Conservation (phyloP, 202 grass and related monocot species). For the Sporobolus alterniflorus region DNA sequence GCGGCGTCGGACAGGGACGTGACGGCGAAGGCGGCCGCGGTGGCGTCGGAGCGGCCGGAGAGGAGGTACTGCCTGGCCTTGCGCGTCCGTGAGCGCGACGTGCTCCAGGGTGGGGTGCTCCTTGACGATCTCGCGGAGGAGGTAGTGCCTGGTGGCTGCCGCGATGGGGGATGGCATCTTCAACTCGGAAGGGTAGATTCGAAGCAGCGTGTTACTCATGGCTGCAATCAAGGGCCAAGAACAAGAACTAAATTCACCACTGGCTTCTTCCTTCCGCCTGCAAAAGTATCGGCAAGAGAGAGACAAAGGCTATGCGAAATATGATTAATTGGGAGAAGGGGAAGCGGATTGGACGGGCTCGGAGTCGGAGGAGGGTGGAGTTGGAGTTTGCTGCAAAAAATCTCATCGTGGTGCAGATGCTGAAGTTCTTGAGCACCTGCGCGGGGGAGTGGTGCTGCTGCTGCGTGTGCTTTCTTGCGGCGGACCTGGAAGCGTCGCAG, state of each 20-base stretch:
- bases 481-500: too few relatives aligned
- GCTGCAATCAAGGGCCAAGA: conserved; percentile 24
- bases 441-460: too few relatives aligned
- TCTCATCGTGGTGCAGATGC: too few relatives aligned
- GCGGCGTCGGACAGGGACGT: conserved; percentile 46
- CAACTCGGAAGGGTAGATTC: conserved; percentile 83
- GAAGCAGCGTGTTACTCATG: conserved; percentile 94
- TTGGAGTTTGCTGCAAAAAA: too few relatives aligned
- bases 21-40: conserved; percentile 30
- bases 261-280: neutral
- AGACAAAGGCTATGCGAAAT: neutral
- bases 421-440: too few relatives aligned
- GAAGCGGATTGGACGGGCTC: conserved; percentile 13
- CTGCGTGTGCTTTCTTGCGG: too few relatives aligned
- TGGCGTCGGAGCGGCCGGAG: conserved; percentile 47
- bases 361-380: conserved; percentile 9
- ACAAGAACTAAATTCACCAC: neutral
- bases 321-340: neutral
- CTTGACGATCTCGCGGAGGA: too few relatives aligned
- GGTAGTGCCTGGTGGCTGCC: too few relatives aligned
- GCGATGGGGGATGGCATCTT: conserved; percentile 97
- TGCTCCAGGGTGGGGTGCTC: too few relatives aligned
- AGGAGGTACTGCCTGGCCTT: too few relatives aligned
- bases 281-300: conserved; percentile 33
- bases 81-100: too few relatives aligned